Conservation (phyloP, 169 alveolate species). For the Plasmodium gallinaceum region DNA sequence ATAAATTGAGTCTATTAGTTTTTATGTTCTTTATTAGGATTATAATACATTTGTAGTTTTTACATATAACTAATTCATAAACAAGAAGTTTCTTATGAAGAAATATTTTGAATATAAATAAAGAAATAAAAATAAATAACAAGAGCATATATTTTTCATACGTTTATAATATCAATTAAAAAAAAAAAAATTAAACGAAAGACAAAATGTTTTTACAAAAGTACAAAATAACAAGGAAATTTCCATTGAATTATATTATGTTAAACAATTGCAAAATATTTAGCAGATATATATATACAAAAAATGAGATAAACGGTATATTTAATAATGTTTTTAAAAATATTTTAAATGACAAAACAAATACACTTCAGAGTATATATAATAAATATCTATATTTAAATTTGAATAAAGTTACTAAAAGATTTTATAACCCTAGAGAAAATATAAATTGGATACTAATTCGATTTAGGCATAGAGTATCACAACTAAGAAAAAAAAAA, state of each 20-base stretch:
- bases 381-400: neutral
- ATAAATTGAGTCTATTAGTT: too few relatives aligned
- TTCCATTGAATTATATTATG: neutral
- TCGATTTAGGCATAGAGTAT: conserved; percentile 78
- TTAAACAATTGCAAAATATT: conserved; percentile 6
- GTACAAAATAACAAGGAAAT: neutral
- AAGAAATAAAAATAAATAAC: too few relatives aligned
- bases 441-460: conserved; percentile 82
- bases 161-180: too few relatives aligned
- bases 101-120: too few relatives aligned
- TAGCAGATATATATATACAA: conserved; percentile 5
- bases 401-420: conserved; percentile 4
- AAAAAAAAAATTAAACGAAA: too few relatives aligned
- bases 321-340: neutral
- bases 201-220: neutral
- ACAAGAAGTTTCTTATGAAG: too few relatives aligned
- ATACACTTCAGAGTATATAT: neutral
- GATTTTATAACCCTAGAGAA: conserved; percentile 57
- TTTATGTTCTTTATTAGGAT: too few relatives aligned
- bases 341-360: conserved; percentile 9
- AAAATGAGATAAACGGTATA: neutral
- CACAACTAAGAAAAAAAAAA: conserved; percentile 80
- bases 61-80: too few relatives aligned
- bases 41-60: too few relatives aligned
- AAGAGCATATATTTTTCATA: too few relatives aligned